Conservation (phyloP, 2,329 filamentous ascomycete genomes). For the Hirsutella rhossiliensis region DNA sequence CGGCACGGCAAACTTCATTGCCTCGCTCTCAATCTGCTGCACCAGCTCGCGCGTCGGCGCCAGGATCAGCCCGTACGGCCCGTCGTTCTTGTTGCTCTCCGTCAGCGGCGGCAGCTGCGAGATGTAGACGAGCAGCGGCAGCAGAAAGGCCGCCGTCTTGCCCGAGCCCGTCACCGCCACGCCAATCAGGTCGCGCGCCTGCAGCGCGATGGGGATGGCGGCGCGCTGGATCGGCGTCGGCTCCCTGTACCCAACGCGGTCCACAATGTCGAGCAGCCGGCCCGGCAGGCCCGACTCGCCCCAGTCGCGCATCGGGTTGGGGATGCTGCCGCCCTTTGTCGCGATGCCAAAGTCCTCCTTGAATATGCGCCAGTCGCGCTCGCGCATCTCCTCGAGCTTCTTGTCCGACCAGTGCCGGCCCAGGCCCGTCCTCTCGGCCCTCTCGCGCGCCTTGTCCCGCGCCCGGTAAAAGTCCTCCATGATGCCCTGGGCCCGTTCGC, state of each 20-base stretch:
- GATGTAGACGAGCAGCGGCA: conserved; percentile 91
- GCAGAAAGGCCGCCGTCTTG: conserved; percentile 91
- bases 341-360: conserved; percentile 98
- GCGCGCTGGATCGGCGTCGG: conserved; percentile 87
- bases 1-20: conserved; percentile 80
- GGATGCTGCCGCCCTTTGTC: conserved; percentile 83
- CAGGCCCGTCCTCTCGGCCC: conserved; percentile 59
- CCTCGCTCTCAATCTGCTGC: conserved; percentile 92
- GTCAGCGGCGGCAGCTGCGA: conserved; percentile 76
- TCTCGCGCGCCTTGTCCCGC: conserved; percentile 53
- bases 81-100: conserved; percentile 81
- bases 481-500: conserved; percentile 63
- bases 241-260: conserved; percentile 79
- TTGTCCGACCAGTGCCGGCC: conserved; percentile 97
- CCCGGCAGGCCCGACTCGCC: conserved; percentile 69
- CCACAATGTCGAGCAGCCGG: conserved; percentile 68
- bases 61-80: conserved; percentile 92
- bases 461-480: conserved; percentile 67
- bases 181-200: conserved; percentile 91
- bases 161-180: conserved; percentile 96
- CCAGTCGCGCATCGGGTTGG: conserved; percentile 96
- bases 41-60: conserved; percentile 95
- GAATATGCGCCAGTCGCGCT: conserved; percentile 98
- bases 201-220: conserved; percentile 87
- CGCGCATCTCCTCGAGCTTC: conserved; percentile 82